These are phyloP conservation scores for Athelia sp. DNA, from an alignment of 1,284 basidiomycete species.

Conservation along the genomic window DNA sequence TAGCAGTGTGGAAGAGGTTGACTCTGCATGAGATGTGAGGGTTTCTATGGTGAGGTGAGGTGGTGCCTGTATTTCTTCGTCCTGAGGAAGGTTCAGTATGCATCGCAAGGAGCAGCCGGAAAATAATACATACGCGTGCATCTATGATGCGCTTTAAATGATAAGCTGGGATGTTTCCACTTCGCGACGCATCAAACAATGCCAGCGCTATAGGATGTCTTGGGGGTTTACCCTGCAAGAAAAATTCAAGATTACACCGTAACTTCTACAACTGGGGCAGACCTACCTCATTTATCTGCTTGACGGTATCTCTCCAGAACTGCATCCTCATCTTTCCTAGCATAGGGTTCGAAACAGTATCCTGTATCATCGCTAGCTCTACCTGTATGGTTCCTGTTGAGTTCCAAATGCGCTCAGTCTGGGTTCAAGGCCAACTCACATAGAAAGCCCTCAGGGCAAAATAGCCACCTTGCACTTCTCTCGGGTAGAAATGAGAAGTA, in stretches of 20 bases:
- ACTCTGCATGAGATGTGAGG: conserved; percentile 68
- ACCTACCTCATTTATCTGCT: conserved; percentile 65
- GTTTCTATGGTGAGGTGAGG: conserved; percentile 69
- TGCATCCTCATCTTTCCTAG: conserved; percentile 89
- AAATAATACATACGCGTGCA: conserved; percentile 58
- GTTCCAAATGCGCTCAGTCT: conserved; percentile 4
- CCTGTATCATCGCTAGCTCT: conserved; percentile 80
- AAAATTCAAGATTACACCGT: not conserved
- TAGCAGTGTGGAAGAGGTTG: conserved; percentile 75
- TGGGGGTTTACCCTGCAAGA: conserved; percentile 62
- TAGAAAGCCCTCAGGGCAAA: conserved; percentile 86
- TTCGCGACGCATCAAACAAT: conserved; percentile 54
- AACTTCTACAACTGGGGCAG: conserved; percentile 13
- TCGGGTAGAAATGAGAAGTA: conserved; percentile 74
- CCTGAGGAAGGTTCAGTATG: conserved; percentile 41
- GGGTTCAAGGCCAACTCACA: conserved; percentile 43
- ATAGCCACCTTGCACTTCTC: conserved; percentile 59
- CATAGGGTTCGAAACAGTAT: conserved; percentile 71
- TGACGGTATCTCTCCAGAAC: conserved; percentile 89
- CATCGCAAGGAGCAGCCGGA: conserved; percentile 10
- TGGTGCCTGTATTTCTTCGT: conserved; percentile 66
- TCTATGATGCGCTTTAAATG: conserved; percentile 85
- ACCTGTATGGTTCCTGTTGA: conserved; percentile 43
- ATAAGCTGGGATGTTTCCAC: conserved; percentile 57
- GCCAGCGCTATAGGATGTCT: conserved; percentile 82